Evolutionary conservation across 1,284 basidiomycete genomes (phyloP), one percentile per base, ranked within the genome.

Genomic region (Cryptococcus amylolentus): DNA sequence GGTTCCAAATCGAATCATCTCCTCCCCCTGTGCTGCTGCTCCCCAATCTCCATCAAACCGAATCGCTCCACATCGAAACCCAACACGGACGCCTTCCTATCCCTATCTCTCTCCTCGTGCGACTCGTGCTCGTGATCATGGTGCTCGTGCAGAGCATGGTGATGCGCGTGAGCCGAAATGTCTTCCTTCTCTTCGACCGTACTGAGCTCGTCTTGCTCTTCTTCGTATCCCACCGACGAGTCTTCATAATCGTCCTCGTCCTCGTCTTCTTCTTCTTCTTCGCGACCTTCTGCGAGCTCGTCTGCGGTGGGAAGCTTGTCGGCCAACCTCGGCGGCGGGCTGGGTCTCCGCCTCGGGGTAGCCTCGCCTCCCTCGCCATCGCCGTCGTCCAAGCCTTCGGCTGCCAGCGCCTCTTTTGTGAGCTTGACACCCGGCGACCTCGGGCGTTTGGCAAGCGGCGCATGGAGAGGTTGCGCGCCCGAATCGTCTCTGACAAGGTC

Each of bases 341-440:
- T 56, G 8, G 61, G 51, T 45, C 39, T 51, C 47, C 65, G 45
- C 28, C 62, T 38, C 20, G 64, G 62, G 31, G 62, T 62, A 14
- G 28, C 50, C 6, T 63, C 59, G 35, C 64, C 59, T 35, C 60
- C 57, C 28, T 49, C 47, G 7, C 52, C 31, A 20, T 51, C 45
- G 26, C 46, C 51, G 12, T 31, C 37, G n/a, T 50, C 59, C 13
- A 52, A 6, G 20, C 52, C 38, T 14, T 42, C 41, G 12, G 41
- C 23, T n/a, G n/a, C 41, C 13, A 42, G n/a, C 41, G 20, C 45
- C 26, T 18, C 18, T 23, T 46, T 46, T 14, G 14, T 16, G 18
- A 46, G 27, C 45, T 16, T 46, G 23, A 26, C 9, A n/a, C 16
- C n/a, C 41, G 41, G 41, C 41, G 41, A 42, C 4, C 23, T n/a